Evolutionary conservation across 2,329 filamentous ascomycete genomes (phyloP).

Genomic region (Diaporthe ilicicola): DNA sequence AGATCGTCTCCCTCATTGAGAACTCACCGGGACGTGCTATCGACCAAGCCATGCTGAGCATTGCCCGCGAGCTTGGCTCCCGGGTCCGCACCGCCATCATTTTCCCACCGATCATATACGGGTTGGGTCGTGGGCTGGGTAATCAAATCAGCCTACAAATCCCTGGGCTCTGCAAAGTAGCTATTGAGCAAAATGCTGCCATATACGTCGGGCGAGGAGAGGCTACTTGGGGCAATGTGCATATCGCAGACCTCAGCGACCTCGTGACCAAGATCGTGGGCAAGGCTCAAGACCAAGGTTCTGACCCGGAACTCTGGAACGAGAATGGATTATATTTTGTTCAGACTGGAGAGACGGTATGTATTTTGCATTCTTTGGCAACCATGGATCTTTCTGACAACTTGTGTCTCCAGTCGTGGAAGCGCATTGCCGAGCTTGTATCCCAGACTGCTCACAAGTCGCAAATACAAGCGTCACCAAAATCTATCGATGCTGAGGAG

Average conservation of each 20-base stretch:
- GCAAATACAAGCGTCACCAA: not conserved
- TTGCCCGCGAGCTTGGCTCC: not conserved
- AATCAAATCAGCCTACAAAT: not conserved
- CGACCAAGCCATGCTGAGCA: not conserved
- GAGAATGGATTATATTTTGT: not conserved
- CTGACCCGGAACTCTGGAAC: not conserved
- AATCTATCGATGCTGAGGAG: not conserved
- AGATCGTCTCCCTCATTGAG: not conserved
- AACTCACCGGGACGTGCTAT: not conserved
- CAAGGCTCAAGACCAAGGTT: not conserved
- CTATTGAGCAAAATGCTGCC: not conserved
- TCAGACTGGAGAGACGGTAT: not conserved
- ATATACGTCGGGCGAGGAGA: not conserved
- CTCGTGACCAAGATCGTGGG: not conserved
- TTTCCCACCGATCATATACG: not conserved
- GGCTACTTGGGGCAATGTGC: not conserved
- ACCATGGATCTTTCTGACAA: not conserved
- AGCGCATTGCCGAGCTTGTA: not conserved
- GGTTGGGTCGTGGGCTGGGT: not conserved
- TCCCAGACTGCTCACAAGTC: not conserved
- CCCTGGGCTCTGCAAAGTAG: not conserved
- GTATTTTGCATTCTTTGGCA: no score
- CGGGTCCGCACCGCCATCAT: not conserved
- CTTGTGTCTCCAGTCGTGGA: not conserved
- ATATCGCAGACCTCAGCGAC: not conserved